Base-by-base conservation (phyloP, 345 rosid species). In the Syzygium aqueum region DNA sequence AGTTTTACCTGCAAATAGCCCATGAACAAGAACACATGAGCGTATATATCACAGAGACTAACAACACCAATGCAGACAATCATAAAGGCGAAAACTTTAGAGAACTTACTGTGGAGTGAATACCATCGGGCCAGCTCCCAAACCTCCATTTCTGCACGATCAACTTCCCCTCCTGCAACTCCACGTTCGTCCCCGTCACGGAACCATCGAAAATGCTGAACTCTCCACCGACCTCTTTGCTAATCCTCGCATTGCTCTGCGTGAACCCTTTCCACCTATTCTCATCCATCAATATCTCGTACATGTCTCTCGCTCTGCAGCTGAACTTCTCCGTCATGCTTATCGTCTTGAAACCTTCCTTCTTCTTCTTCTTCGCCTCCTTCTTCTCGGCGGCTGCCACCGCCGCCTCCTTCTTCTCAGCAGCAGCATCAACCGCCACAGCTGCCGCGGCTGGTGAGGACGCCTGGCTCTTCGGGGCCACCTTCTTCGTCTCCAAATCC, bases 121-220 rank as follows among this genome's bases (percentile, higher is more conserved):
- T 84, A 84, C 98, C 99, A 89, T 97, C 99, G 85, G 99, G 96
- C 99, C 99, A 97, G 89, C 96, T 97, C 54, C 98, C 99, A 50
- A 97, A 95, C 86, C 99, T 91, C 99, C 99, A 97, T 52, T 92
- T 93, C 91, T 97, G 99, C 51, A 94, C 95, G 89, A 97, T 97
- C 93, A 96, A 86, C 89, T 96, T 96, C 53, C 99, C 98, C 27
- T 95, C 99, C 86, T 94, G 94, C 85, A 97, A 89, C 92, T 96
- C 99, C 86, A 96, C 86, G 88, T 93, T 94, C 63, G 43, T 88
- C 25, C 99, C 99, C 1, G 96, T 94, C 3, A 97, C 99, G 0
- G 99, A 95, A 43, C 99, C 99, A 92, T 97, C 99, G 51, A 97
- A 97, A 5, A 97, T 91, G 85, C 94, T 94, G 88, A 97, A 90